Conservation (phyloP, 106 monocot species). For the Dendrobium officinale region DNA sequence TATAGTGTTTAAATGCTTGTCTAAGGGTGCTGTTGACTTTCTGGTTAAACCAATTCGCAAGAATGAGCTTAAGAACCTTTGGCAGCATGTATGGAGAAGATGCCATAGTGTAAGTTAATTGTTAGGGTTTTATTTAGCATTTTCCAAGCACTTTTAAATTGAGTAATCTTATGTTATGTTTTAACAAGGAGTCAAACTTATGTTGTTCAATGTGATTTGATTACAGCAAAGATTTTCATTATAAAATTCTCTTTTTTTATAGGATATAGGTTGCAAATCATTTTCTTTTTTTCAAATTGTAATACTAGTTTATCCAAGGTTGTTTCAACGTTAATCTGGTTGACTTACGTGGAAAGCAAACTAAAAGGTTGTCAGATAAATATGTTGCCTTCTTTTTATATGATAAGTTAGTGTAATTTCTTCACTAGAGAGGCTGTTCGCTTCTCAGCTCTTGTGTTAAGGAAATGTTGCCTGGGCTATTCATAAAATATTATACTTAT, state of each 20-base stretch:
- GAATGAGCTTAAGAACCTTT: conserved; percentile 95
- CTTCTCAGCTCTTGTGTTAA: neutral
- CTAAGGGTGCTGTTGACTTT: conserved; percentile 98
- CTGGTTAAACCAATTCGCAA: conserved; percentile 94
- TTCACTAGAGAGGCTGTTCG: neutral
- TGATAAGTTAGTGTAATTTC: neutral
- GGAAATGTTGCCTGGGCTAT: neutral
- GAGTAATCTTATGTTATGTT: neutral
- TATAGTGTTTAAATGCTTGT: conserved; percentile 85
- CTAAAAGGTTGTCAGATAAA: neutral
- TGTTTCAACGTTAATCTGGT: neutral
- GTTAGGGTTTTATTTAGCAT: neutral
- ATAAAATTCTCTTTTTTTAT: neutral
- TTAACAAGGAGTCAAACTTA: neutral
- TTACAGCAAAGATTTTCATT: neutral
- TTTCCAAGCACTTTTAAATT: neutral
- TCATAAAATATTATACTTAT: neutral
- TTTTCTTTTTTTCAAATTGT: neutral
- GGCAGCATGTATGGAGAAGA: conserved; percentile 99
- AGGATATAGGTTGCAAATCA: neutral
- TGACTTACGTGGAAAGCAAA: neutral
- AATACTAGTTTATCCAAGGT: neutral
- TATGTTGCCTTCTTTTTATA: neutral
- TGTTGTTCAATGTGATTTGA: neutral
- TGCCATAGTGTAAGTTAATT: conserved; percentile 43